Evolutionary conservation across 139 green algal genomes (phyloP).

Genomic region (Haematococcus sp.): DNA sequence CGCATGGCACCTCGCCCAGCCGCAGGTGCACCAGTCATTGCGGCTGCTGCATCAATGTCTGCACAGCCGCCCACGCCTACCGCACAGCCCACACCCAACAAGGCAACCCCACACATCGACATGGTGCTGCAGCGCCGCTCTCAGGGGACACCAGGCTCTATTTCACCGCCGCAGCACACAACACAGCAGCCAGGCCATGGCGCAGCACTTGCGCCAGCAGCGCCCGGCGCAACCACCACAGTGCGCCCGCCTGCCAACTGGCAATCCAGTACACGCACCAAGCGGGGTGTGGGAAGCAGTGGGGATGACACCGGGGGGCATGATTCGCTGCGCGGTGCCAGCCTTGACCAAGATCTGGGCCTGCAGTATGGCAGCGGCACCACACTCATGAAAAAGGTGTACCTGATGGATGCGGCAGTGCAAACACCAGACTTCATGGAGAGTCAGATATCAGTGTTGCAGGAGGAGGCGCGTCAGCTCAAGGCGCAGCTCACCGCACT

Average conservation of each 20-base stretch:
- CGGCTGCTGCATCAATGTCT: too few relatives aligned
- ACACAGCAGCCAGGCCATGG: background rate
- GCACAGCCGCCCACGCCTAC: background rate
- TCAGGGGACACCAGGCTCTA: background rate
- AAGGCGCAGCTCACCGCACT: conserved; percentile 33
- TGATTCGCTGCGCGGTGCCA: background rate
- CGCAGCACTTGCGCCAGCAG: background rate
- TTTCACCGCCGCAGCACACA: conserved; percentile 9
- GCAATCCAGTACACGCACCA: too few relatives aligned
- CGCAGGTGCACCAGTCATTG: background rate
- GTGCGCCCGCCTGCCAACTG: too few relatives aligned
- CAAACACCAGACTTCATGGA: conserved; percentile 40
- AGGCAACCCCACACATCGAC: background rate
- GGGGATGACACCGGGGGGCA: too few relatives aligned
- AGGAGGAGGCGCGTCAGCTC: conserved; percentile 42
- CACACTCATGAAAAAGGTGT: conserved; percentile 12
- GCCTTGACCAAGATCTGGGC: background rate
- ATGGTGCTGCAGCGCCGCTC: conserved; percentile 11
- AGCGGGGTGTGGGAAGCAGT: too few relatives aligned
- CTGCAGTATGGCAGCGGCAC: background rate
- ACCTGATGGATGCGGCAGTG: conserved; percentile 23
- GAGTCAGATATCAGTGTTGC: conserved; percentile 14
- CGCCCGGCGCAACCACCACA: too few relatives aligned
- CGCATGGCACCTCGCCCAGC: background rate
- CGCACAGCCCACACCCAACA: background rate